Evolutionary conservation across 306 rosid genomes (phyloP), one percentile per base, ranked within the genome.

Genomic region (Inga leiocalycina): DNA sequence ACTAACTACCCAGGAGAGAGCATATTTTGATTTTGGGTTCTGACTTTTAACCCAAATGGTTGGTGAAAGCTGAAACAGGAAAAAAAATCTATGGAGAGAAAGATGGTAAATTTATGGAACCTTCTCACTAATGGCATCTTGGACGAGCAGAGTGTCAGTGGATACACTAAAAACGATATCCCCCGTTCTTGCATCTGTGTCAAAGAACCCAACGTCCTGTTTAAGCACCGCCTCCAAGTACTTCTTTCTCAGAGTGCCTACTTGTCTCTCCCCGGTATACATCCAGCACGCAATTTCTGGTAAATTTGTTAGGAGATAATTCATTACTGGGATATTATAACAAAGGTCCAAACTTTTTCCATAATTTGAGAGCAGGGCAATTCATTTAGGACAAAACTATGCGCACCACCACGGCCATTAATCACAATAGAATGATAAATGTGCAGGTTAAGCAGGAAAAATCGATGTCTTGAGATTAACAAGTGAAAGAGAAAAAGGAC

Each of bases 111-210:
- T 67, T 67, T 6, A 78, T 59, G 76, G 80, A 71, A 94, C 99
- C 98, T 97, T 97, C 91, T 97, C 99, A 51, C 99, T 97, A 30
- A 97, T 97, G 49, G 99, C 99, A 76, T 97, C 99, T 89, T 97
- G 99, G 71, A 97, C 99, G 1, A 97, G 91, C 43, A 97, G 95
- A 52, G 99, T 97, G 83, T 97, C 98, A n/a, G 99, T 97, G 10
- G 99, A 97, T 79, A 97, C 92, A 65, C 98, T 94, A 75, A 97
- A 97, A 77, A 97, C 99, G 61, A 97, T 93, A 87, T 97, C 99
- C 74, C 99, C 99, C 4, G 99, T 97, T 88, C 99, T 89, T 0
- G 98, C 98, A 78, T 97, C 99, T 1, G 99, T 97, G 76, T 97
- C 99, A 75, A 91, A 97, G 89, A 97, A 97, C 5, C 99, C 99